phyloP scores from a whole-genome alignment of 106 monocot species.

The Platanthera zijinensis region DNA sequence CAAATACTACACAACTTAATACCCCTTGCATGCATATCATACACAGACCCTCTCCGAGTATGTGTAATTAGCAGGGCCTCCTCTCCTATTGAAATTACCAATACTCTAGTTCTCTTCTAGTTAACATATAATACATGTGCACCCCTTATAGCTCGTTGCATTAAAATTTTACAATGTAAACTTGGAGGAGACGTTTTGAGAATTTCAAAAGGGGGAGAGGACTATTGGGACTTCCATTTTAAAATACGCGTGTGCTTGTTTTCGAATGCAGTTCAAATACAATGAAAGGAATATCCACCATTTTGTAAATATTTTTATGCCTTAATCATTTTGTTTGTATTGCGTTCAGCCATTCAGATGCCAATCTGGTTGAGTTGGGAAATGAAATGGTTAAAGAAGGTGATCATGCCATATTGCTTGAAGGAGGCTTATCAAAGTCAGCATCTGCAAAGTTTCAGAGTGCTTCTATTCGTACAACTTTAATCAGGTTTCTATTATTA shows the following conservation, averaged over 20 bases:
- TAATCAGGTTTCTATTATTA: conserved; percentile 31
- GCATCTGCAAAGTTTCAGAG: conserved; percentile 38
- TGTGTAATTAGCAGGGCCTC: no score
- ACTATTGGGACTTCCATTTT: not conserved
- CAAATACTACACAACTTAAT: no score
- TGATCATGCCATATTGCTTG: conserved; percentile 41
- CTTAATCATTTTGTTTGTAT: not conserved
- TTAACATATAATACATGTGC: no score
- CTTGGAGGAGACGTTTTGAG: no score
- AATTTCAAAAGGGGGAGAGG: no score
- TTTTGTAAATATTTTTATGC: not conserved
- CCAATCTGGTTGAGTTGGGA: conserved; percentile 48
- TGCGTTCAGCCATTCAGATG: conserved; percentile 59
- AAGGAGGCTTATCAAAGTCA: conserved; percentile 55
- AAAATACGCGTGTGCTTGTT: not conserved
- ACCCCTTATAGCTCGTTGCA: no score
- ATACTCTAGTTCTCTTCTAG: no score
- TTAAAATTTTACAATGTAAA: no score
- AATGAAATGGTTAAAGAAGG: conserved; percentile 46
- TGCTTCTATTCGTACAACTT: conserved; percentile 38
- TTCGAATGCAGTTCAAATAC: not conserved
- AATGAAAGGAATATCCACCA: not conserved
- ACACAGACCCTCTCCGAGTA: no score
- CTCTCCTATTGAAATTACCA: no score
- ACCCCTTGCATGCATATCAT: no score